phyloP scores from a whole-genome alignment of 129 eudicot genomes.

The Ambrosia trifida region DNA sequence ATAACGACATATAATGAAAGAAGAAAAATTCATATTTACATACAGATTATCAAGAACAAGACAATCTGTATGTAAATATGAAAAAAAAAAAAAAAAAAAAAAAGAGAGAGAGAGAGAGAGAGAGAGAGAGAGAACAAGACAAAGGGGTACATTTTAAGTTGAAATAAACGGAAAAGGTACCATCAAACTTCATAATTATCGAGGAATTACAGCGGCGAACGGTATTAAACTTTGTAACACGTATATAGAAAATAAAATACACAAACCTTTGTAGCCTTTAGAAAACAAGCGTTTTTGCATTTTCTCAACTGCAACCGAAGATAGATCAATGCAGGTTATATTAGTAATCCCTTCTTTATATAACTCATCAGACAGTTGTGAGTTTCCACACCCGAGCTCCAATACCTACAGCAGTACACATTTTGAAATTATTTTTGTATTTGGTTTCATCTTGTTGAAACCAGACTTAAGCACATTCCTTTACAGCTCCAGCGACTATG shows the following conservation, averaged over 20 bases:
- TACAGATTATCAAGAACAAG: neutral
- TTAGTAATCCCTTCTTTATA: constrained; percentile 76
- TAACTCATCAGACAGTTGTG: constrained; percentile 81
- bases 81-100: too few relatives aligned
- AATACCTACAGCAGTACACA: constrained; percentile 53
- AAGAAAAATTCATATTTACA: neutral
- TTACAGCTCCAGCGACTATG: neutral
- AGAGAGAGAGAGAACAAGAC: too few relatives aligned
- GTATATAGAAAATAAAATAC: neutral
- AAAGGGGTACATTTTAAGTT: neutral
- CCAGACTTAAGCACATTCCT: neutral
- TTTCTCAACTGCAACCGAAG: constrained; percentile 80
- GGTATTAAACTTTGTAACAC: neutral
- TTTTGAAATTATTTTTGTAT: neutral
- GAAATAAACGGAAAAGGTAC: neutral
- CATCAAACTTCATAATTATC: neutral
- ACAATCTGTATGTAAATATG: too few relatives aligned
- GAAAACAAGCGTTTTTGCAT: constrained; percentile 58
- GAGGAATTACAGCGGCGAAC: neutral
- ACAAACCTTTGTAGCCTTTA: constrained; percentile 72
- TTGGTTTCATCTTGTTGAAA: neutral
- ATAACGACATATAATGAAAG: neutral
- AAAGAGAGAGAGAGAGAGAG: too few relatives aligned
- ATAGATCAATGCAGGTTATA: constrained; percentile 78
- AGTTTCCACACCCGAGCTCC: constrained; percentile 97